These are phyloP conservation scores for Caryopteris hybrid DNA, from an alignment of 305 asterid species.

Conservation along the genomic window DNA sequence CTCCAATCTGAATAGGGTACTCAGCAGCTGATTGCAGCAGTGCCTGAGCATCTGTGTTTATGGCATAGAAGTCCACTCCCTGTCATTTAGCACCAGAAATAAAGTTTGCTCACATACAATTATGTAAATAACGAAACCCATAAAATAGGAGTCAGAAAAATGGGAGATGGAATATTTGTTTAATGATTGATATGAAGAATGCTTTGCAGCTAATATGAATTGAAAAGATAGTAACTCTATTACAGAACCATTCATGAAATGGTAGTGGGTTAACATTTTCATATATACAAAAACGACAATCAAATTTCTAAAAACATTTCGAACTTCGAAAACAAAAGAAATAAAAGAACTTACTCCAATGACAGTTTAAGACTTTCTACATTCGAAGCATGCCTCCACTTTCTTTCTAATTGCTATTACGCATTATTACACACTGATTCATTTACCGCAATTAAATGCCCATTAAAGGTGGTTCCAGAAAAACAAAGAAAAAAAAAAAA, in stretches of 20 bases:
- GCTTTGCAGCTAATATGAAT: not conserved
- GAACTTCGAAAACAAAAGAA: not conserved
- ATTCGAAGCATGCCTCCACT: too few species aligned
- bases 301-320: not conserved
- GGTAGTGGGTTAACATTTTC: not conserved
- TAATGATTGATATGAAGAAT: constrained; percentile 32
- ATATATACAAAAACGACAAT: not conserved
- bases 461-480: not conserved
- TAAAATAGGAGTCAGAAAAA: not conserved
- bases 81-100: constrained; percentile 20
- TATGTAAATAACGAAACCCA: not conserved
- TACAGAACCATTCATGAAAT: not conserved
- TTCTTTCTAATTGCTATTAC: too few species aligned
- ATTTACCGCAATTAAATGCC: not conserved
- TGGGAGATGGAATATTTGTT: not conserved
- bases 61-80: constrained; percentile 93
- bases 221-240: too few species aligned
- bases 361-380: not conserved
- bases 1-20: constrained; percentile 87
- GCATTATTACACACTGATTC: not conserved
- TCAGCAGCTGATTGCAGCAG: constrained; percentile 80
- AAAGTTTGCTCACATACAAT: not conserved
- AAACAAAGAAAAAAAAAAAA: too few species aligned
- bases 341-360: not conserved
- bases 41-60: constrained; percentile 95